These are phyloP conservation scores for Physcomitrellopsis africana DNA, from an alignment of 225 moss, liverwort and hornwort species.

Conservation along the genomic window DNA sequence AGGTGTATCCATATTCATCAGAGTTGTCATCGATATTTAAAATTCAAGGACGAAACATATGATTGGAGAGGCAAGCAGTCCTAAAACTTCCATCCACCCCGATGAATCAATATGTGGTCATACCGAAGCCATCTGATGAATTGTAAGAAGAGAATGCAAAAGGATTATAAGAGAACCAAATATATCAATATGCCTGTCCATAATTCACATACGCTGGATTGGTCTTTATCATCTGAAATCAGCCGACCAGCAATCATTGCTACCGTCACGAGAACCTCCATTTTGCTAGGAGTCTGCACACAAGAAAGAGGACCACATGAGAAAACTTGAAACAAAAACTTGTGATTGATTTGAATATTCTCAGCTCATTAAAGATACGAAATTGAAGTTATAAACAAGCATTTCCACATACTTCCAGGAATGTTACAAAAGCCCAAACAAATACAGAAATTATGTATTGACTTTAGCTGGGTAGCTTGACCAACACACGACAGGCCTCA, in stretches of 20 bases:
- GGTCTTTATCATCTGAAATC: constrained; percentile 82
- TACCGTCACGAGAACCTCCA: constrained; percentile 82
- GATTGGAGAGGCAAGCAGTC: neutral
- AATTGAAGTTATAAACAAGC: neutral
- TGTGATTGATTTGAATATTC: constrained; percentile 14
- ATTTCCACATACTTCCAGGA: constrained; percentile 14
- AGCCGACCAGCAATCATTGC: constrained; percentile 88
- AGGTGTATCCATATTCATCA: constrained; percentile 24
- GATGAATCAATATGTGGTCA: constrained; percentile 17
- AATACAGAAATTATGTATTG: neutral
- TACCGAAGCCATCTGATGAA: constrained; percentile 25
- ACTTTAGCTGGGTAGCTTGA: constrained; percentile 17
- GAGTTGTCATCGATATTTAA: constrained; percentile 7
- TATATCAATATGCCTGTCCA: constrained; percentile 6
- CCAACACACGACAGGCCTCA: constrained; percentile 17
- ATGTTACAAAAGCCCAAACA: constrained; percentile 13
- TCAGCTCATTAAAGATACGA: constrained; percentile 5
- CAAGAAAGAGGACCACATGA: constrained; percentile 15
- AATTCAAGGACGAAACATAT: constrained; percentile 3
- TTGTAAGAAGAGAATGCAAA: constrained; percentile 17
- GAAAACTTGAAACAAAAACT: constrained; percentile 15
- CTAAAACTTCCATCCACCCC: constrained; percentile 6
- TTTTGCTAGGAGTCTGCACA: constrained; percentile 65
- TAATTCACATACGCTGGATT: constrained; percentile 58
- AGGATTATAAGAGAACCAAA: constrained; percentile 19